A percentile compares a stretch with the other conserved stretches of the same genome.
phyloP scores from a whole-genome alignment of 1,284 basidiomycete genomes.

The Mycena sp. region DNA sequence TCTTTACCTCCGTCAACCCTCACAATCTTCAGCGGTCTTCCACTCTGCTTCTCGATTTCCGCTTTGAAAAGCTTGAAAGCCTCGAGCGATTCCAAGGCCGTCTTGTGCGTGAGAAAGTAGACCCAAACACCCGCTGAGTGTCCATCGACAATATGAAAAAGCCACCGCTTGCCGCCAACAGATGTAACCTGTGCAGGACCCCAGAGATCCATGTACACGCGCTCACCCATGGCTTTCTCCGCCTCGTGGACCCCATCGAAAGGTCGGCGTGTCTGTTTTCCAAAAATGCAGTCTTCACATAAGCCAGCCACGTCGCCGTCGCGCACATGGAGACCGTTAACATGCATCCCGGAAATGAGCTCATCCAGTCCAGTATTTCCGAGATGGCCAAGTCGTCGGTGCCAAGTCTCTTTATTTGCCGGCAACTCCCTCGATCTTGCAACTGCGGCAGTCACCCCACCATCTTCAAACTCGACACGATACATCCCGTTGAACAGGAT shows the following conservation, averaged over 20 bases:
- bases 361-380: constrained; percentile 2
- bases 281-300: constrained; percentile 15
- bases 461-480: not conserved
- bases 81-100: not conserved
- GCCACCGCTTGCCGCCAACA: not conserved
- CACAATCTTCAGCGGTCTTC: constrained; percentile 1
- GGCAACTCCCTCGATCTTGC: constrained; percentile 7
- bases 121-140: not conserved
- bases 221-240: constrained; percentile 13
- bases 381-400: constrained; percentile 18
- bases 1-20: constrained; percentile 19
- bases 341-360: constrained; percentile 4
- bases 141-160: constrained; percentile 15
- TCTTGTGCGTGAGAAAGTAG: constrained; percentile 9
- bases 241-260: constrained; percentile 21
- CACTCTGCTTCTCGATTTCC: constrained; percentile 16
- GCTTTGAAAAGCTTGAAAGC: constrained; percentile 16
- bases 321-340: constrained; percentile 5
- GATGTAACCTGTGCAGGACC: constrained; percentile 15
- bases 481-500: not conserved
- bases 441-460: not conserved
- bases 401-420: constrained; percentile 10
- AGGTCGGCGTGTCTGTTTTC: constrained; percentile 20
- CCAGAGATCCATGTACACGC: constrained; percentile 25
- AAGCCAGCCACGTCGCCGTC: constrained; percentile 5